Conservation (phyloP, 805 yeast genomes). For the Pichia eremophila region DNA sequence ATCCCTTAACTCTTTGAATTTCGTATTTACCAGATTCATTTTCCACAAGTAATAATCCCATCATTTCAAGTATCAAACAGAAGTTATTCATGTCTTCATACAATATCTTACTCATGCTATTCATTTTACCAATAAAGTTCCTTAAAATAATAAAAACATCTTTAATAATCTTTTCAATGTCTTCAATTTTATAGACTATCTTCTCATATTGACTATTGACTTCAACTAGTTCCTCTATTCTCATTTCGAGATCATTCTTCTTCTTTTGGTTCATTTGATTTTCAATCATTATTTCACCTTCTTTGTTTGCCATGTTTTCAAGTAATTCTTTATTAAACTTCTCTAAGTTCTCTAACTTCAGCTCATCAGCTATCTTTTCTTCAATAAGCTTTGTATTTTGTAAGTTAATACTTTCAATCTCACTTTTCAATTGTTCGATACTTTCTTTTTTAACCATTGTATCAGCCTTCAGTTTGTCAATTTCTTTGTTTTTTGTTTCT, state of each 20-base stretch:
- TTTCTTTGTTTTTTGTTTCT: slow-evolving; percentile 1
- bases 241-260: slow-evolving; percentile 34
- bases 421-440: slow-evolving; percentile 5
- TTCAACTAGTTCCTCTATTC: slow-evolving; percentile 37
- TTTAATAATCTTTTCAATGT: slow-evolving; percentile 18
- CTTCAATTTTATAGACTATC: slow-evolving; percentile 18
- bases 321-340: slow-evolving; percentile 51
- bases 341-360: slow-evolving; percentile 10
- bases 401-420: slow-evolving; percentile 11
- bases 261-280: slow-evolving; percentile 40
- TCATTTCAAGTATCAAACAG: slow-evolving; percentile 57
- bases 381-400: slow-evolving; percentile 12
- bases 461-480: background rate
- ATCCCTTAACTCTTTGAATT: slow-evolving; percentile 73
- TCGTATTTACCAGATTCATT: slow-evolving; percentile 29
- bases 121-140: slow-evolving; percentile 26
- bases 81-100: slow-evolving; percentile 34
- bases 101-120: slow-evolving; percentile 32
- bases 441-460: slow-evolving; percentile 12
- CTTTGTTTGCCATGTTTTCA: slow-evolving; percentile 60
- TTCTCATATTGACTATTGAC: slow-evolving; percentile 28
- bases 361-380: background rate
- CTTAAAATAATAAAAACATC: slow-evolving; percentile 16
- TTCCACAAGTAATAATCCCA: slow-evolving; percentile 59
- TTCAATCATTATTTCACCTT: slow-evolving; percentile 48